Conservation (phyloP, 2,329 filamentous ascomycete species). For the Chaetoscypha palmicola region DNA sequence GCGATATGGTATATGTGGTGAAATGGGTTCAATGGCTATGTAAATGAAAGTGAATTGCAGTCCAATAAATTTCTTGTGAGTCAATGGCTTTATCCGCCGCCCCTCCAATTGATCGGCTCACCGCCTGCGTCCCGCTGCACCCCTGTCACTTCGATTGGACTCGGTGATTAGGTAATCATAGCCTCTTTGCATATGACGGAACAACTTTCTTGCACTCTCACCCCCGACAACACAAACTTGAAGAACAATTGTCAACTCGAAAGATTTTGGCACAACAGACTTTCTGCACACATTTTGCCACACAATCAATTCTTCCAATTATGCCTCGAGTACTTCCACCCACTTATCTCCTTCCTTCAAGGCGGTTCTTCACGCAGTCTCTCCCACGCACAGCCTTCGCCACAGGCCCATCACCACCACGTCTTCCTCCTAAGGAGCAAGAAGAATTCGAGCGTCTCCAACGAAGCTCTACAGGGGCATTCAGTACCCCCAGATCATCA, state of each 20-base stretch:
- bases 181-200: not conserved
- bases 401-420: conserved; percentile 65
- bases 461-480: conserved; percentile 67
- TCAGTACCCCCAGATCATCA: conserved; percentile 50
- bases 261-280: too few species aligned
- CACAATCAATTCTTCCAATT: not conserved
- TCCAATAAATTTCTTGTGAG: conserved; percentile 14
- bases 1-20: conserved; percentile 4
- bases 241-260: not conserved
- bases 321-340: conserved; percentile 28
- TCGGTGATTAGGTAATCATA: not conserved
- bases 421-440: conserved; percentile 82
- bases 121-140: conserved; percentile 16
- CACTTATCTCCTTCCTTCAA: conserved; percentile 23
- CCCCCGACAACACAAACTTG: not conserved
- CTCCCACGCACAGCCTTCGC: conserved; percentile 35
- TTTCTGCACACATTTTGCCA: too few species aligned
- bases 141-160: too few species aligned
- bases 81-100: conserved; percentile 14
- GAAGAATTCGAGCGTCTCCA: conserved; percentile 86
- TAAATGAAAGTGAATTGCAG: not conserved
- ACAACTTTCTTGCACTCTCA: too few species aligned
- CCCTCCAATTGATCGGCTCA: conserved; percentile 20
- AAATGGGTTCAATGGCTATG: conserved; percentile 17
- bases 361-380: conserved; percentile 26